Evolutionary conservation across 768 basidiomycete species (phyloP).

Genomic region (Hydnomerulius pinastri): DNA sequence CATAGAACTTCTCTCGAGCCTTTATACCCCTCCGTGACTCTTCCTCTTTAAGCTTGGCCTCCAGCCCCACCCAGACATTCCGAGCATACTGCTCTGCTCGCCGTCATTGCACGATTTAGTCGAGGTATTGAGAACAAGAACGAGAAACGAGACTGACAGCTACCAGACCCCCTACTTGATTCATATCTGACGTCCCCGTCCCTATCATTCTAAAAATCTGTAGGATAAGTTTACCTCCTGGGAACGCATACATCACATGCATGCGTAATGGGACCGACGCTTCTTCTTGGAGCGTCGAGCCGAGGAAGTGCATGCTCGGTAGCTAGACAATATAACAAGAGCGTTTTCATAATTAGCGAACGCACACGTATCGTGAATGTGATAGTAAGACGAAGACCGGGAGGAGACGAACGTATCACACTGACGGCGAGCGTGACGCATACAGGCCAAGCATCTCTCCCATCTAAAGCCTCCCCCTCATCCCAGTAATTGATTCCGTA

Average conservation of each 20-base stretch:
- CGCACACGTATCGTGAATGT: no score
- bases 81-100: conserved; percentile 66
- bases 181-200: conserved; percentile 53
- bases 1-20: conserved; percentile 53
- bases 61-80: conserved; percentile 55
- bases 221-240: conserved; percentile 40
- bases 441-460: conserved; percentile 71
- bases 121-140: background rate
- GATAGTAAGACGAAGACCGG: background rate
- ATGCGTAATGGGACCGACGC: conserved; percentile 62
- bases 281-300: conserved; percentile 74
- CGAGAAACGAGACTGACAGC: conserved; percentile 42
- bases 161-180: conserved; percentile 52
- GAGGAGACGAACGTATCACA: conserved; percentile 49
- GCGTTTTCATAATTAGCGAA: no score
- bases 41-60: conserved; percentile 66
- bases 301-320: conserved; percentile 65
- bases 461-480: conserved; percentile 68
- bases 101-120: conserved; percentile 65
- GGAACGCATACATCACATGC: conserved; percentile 66
- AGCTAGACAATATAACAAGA: no score
- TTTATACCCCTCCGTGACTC: conserved; percentile 60
- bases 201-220: conserved; percentile 71
- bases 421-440: conserved; percentile 81
- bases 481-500: conserved; percentile 87